These are phyloP conservation scores for Coniochaeta hoffmannii DNA, from an alignment of 2,329 filamentous ascomycete genomes.

Conservation along the genomic window DNA sequence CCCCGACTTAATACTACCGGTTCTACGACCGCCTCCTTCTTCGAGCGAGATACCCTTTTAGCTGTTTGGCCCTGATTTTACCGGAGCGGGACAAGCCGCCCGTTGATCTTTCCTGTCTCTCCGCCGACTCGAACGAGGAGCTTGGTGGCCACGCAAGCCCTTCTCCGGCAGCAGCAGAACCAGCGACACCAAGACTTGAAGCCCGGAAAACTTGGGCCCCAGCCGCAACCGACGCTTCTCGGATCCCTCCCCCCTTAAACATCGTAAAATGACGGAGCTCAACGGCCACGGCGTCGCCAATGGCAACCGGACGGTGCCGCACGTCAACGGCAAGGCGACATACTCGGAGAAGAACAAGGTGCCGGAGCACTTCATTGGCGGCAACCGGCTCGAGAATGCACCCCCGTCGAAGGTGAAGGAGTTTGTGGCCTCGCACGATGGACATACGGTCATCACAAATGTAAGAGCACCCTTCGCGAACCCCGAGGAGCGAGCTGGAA, in stretches of 20 bases:
- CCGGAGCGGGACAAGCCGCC: background rate
- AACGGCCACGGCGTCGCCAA: constrained; percentile 27
- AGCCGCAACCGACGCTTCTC: background rate
- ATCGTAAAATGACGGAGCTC: constrained; percentile 24
- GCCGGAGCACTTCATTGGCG: constrained; percentile 92
- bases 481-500: background rate
- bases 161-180: background rate
- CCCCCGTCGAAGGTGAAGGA: constrained; percentile 86
- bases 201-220: too few relatives aligned
- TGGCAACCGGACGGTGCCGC: constrained; percentile 37
- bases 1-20: background rate
- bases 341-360: constrained; percentile 78
- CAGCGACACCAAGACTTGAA: background rate
- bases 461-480: constrained; percentile 46
- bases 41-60: constrained; percentile 1
- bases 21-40: background rate
- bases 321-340: constrained; percentile 52
- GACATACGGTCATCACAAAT: constrained; percentile 97
- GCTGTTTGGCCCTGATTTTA: background rate
- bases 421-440: constrained; percentile 82
- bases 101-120: background rate
- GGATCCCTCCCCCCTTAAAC: background rate
- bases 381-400: constrained; percentile 78
- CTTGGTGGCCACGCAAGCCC: background rate
- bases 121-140: too few relatives aligned